Base-by-base conservation (phyloP, 2,329 filamentous ascomycete species). In the Penicillium sp. region DNA sequence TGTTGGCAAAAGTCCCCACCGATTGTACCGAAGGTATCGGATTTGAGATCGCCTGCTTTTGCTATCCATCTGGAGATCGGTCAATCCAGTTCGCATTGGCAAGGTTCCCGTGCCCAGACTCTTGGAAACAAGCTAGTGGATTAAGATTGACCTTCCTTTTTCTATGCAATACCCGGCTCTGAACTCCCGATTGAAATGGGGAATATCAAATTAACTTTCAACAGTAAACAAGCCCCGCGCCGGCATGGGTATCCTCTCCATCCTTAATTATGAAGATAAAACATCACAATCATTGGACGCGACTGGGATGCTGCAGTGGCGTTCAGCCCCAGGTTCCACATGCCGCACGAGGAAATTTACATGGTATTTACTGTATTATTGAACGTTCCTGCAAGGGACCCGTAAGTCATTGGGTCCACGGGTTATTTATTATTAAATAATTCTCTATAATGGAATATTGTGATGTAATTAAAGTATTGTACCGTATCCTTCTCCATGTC, bases 311-410 rank as follows among this genome's bases (percentile, higher is more conserved):
- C 47, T 26, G 58, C 31, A 16, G 31, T 65, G 62, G 64, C 61
- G 57, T 53, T 64, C 62, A 61, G 64, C 61, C 62, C 55, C 61
- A 61, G 58, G 54, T 60, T 58, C 63, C 61, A 66, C 63, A 62
- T 60, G 49, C 55, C 57, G 56, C 31, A 57, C 58, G 56, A 54
- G 51, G 39, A 39, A 55, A 47, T 14, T 49, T 57, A 57, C 48
- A 31, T 19, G 42, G 46, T 51, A 26, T 23, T 35, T 44, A n/a
- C 8, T 8, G n/a, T 29, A 33, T 50, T 49, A 50, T 43, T 4
- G 55, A 33, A 53, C 39, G 5, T 9, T 9, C 39, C 39, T 57
- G 51, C 37, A 42, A 49, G 42, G 50, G 53, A 57, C 53, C 51
- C n/a, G 16, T 37, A 16, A 16, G 10, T 19, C n/a, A 39, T n/a